These are phyloP conservation scores for Pythium aristosporum DNA, from an alignment of 352 stramenopile genomes.

Conservation along the genomic window DNA sequence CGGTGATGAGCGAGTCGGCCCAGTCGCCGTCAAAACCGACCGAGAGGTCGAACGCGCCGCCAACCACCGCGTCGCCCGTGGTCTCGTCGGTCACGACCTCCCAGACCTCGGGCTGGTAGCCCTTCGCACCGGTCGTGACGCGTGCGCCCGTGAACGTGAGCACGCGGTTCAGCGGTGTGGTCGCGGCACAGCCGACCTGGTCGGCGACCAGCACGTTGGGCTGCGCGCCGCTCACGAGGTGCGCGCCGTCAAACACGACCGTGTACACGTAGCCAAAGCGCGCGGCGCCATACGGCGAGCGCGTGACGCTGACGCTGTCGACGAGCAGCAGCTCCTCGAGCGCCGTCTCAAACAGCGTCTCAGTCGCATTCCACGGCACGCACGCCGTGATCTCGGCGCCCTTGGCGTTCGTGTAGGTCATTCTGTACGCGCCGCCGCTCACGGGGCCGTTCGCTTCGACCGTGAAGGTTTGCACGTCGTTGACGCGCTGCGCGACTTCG, in stretches of 20 bases:
- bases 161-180: constrained; percentile 45
- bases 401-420: constrained; percentile 48
- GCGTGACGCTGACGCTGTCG: constrained; percentile 59
- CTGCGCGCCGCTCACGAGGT: constrained; percentile 59
- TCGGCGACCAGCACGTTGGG: constrained; percentile 48
- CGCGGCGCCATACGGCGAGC: constrained; percentile 43
- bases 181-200: constrained; percentile 35
- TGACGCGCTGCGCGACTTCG: constrained; percentile 63
- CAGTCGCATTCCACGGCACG: constrained; percentile 70
- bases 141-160: constrained; percentile 48
- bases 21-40: constrained; percentile 69
- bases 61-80: constrained; percentile 32
- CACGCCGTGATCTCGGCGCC: constrained; percentile 44
- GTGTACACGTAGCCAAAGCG: constrained; percentile 71
- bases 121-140: constrained; percentile 39
- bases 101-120: constrained; percentile 67
- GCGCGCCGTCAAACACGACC: constrained; percentile 62
- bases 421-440: constrained; percentile 47
- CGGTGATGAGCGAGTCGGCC: constrained; percentile 35
- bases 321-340: constrained; percentile 68
- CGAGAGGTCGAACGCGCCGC: constrained; percentile 70
- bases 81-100: constrained; percentile 50
- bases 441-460: constrained; percentile 58
- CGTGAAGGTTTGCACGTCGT: constrained; percentile 72
- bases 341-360: constrained; percentile 61